phyloP scores from a whole-genome alignment of 345 rosid species.

The Murraya paniculata region DNA sequence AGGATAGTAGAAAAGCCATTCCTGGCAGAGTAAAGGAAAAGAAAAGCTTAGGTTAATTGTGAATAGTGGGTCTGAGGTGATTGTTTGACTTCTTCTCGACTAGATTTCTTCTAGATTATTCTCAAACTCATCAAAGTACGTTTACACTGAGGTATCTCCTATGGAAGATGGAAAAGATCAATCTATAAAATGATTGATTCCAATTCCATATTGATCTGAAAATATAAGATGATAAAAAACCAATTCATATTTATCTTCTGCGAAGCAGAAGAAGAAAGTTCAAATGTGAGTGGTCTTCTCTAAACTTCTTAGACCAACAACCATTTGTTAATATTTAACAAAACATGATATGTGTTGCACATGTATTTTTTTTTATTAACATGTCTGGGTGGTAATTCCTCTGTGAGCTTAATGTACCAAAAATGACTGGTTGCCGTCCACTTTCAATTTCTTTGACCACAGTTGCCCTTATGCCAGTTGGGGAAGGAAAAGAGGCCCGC shows the following conservation, averaged over 20 bases:
- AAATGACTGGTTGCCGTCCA: no score
- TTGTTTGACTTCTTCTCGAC: not conserved
- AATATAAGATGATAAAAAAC: not conserved
- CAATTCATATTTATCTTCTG: not conserved
- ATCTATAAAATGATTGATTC: not conserved
- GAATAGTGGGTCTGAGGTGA: not conserved
- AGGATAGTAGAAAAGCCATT: not conserved
- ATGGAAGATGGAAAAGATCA: not conserved
- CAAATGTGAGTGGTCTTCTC: not conserved
- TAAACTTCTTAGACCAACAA: no score
- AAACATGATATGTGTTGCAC: not conserved
- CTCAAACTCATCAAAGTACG: not conserved
- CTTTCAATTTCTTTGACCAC: not conserved
- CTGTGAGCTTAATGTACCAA: not conserved
- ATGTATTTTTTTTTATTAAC: not conserved
- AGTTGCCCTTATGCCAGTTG: not conserved
- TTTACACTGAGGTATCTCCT: not conserved
- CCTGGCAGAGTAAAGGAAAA: not conserved
- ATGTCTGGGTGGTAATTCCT: not conserved
- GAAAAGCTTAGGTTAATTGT: not conserved
- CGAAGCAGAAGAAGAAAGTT: not conserved
- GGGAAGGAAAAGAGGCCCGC: not conserved
- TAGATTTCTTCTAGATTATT: not conserved
- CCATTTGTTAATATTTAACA: not conserved
- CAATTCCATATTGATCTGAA: no score